A percentile compares a stretch with the other conserved stretches of the same genome.
phyloP scores from a whole-genome alignment of 352 stramenopile species.

The Blastocystis sp. region DNA sequence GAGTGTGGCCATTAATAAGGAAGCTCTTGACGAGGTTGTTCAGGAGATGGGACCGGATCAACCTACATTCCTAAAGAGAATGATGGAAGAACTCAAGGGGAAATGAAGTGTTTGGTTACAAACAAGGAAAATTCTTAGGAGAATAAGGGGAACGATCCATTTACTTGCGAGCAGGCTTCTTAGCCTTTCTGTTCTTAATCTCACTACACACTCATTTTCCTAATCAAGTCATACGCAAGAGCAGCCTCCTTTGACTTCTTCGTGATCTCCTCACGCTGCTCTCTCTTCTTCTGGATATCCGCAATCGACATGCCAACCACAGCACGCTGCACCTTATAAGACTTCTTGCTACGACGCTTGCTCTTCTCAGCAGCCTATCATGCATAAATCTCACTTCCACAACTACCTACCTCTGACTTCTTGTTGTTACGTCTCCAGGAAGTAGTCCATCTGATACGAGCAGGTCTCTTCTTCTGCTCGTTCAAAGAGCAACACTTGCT shows the following conservation, averaged over 20 bases:
- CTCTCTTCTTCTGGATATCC: constrained; percentile 56
- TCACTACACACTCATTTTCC: not conserved
- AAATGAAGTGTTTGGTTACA: constrained; percentile 36
- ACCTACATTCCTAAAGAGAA: constrained; percentile 14
- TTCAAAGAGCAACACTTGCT: constrained; percentile 94
- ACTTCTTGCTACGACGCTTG: constrained; percentile 58
- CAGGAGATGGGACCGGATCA: constrained; percentile 20
- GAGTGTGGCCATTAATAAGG: constrained; percentile 53
- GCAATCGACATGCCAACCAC: constrained; percentile 49
- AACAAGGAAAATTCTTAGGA: not conserved
- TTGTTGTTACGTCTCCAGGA: constrained; percentile 67
- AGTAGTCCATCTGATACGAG: constrained; percentile 96
- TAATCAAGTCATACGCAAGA: not conserved
- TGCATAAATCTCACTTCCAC: not conserved
- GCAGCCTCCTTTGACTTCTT: constrained; percentile 59
- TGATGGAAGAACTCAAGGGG: constrained; percentile 40
- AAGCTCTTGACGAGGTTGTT: constrained; percentile 43
- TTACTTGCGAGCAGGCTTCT: constrained; percentile 27
- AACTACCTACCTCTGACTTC: constrained; percentile 62
- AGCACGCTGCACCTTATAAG: constrained; percentile 35
- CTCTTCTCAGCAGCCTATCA: constrained; percentile 58
- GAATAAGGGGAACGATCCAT: not conserved
- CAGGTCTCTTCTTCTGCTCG: constrained; percentile 96
- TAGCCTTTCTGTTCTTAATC: constrained; percentile 45
- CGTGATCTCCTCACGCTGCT: constrained; percentile 50